Evolutionary conservation across 148 eudicot genomes (phyloP).

Genomic region (Rhododendron kiyosumense): DNA sequence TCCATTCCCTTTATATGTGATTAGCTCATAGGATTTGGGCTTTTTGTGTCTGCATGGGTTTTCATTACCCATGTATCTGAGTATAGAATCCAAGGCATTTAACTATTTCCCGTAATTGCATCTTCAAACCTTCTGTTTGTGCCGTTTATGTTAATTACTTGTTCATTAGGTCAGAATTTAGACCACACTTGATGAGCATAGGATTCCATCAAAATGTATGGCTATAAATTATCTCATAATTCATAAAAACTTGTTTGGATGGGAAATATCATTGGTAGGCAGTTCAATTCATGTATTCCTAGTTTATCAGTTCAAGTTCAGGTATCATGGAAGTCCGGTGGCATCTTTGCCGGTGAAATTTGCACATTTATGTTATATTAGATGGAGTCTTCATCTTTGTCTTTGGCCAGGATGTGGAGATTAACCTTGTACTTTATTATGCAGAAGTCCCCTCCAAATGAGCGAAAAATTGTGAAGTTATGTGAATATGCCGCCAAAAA

Average conservation of each 20-base stretch:
- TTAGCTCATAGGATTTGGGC: neutral
- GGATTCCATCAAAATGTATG: neutral
- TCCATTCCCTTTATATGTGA: neutral
- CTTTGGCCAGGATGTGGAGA: slow-evolving; percentile 4
- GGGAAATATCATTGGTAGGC: neutral
- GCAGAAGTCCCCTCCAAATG: slow-evolving; percentile 67
- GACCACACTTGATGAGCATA: neutral
- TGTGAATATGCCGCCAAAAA: slow-evolving; percentile 98
- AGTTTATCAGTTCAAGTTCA: neutral
- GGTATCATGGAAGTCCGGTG: neutral
- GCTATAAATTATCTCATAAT: neutral
- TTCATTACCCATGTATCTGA: neutral
- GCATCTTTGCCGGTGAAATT: neutral
- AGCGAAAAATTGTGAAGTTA: slow-evolving; percentile 75
- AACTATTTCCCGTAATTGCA: neutral
- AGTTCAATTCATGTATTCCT: neutral
- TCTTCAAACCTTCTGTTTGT: neutral
- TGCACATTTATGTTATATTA: neutral
- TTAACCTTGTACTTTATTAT: slow-evolving; percentile 13
- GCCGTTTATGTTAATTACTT: neutral
- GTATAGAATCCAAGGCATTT: neutral
- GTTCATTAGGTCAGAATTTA: neutral
- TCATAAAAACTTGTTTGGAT: neutral
- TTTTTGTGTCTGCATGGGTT: neutral
- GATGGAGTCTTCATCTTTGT: neutral